Evolutionary conservation across 345 rosid species (phyloP).

Genomic region (Brassica rapa): DNA sequence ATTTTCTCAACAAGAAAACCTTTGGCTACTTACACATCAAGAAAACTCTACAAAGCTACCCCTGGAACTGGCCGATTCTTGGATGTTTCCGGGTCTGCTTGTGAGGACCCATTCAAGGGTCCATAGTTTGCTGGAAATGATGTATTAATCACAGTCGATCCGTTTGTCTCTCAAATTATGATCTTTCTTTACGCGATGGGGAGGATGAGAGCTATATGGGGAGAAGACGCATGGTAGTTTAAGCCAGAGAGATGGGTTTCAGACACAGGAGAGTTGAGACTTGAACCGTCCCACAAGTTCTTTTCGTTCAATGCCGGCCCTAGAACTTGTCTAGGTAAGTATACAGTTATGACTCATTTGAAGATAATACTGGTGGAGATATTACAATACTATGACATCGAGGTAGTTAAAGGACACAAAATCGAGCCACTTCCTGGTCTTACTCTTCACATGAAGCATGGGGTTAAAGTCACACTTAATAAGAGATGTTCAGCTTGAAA

Average conservation of each 20-base stretch:
- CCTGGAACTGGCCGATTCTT: background rate
- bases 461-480: background rate
- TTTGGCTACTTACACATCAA: background rate
- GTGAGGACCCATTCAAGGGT: slow-evolving; percentile 17
- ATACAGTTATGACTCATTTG: background rate
- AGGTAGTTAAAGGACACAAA: background rate
- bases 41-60: background rate
- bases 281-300: background rate
- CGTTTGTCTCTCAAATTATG: slow-evolving; percentile 1
- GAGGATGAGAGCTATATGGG: slow-evolving; percentile 30
- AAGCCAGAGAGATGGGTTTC: slow-evolving; percentile 35
- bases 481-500: background rate
- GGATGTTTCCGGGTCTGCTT: background rate
- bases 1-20: background rate
- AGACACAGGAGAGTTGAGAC: background rate
- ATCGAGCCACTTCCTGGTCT: background rate
- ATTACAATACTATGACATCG: background rate
- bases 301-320: background rate
- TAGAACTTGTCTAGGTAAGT: background rate
- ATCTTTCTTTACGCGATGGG: slow-evolving; percentile 30
- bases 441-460: background rate
- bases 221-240: slow-evolving; percentile 32
- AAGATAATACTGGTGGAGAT: background rate
- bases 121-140: slow-evolving; percentile 30
- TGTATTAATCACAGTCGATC: slow-evolving; percentile 35